Conservation (phyloP, 305 asterid species). For the Solanum hybrid region DNA sequence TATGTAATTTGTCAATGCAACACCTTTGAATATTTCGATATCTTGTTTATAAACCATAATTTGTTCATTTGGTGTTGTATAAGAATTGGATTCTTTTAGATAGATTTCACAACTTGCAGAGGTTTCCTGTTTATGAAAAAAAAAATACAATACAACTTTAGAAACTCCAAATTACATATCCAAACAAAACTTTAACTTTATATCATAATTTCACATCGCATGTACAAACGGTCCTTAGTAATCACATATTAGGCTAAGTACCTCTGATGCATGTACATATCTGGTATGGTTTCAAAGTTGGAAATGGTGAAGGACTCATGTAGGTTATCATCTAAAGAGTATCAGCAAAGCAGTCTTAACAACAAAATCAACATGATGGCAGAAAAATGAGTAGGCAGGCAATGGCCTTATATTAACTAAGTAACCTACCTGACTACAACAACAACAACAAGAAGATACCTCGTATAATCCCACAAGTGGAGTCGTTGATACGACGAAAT, state of each 20-base stretch:
- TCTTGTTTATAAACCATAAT: not conserved
- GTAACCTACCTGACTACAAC: not conserved
- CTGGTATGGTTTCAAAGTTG: not conserved
- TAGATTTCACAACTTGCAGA: not conserved
- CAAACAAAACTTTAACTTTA: not conserved
- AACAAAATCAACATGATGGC: not conserved
- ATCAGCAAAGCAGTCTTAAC: not conserved
- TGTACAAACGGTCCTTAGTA: not conserved
- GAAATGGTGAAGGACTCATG: not conserved
- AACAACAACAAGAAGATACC: not conserved
- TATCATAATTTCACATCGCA: not conserved
- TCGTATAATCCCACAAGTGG: not conserved
- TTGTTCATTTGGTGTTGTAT: not conserved
- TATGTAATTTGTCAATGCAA: too few relatives aligned
- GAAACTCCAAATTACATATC: not conserved
- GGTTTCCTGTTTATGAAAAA: not conserved
- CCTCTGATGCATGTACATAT: not conserved
- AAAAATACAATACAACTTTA: not conserved
- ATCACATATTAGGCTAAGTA: not conserved
- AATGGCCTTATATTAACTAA: not conserved
- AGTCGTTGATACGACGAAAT: not conserved
- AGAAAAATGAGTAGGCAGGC: not conserved
- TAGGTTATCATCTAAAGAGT: not conserved
- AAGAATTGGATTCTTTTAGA: not conserved
- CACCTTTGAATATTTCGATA: too few relatives aligned